phyloP scores from a whole-genome alignment of 768 basidiomycete species.

The Epithele typhae region DNA sequence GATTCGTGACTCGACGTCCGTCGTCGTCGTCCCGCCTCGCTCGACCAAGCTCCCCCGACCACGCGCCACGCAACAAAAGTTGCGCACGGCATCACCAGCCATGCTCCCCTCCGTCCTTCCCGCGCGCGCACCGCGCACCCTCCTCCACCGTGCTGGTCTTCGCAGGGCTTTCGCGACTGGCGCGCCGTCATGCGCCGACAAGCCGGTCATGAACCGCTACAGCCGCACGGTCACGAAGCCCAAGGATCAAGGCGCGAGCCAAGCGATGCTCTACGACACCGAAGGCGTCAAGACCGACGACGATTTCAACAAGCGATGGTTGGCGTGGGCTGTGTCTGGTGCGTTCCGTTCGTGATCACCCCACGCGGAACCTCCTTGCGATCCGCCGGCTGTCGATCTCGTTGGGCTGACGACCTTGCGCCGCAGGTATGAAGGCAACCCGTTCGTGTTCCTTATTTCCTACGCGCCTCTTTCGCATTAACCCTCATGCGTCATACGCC shows the following conservation, averaged over 20 bases:
- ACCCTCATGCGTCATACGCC: not conserved
- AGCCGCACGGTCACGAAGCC: constrained; percentile 82
- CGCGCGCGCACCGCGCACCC: constrained; percentile 4
- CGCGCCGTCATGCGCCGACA: constrained; percentile 17
- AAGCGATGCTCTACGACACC: constrained; percentile 99
- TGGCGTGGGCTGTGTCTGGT: constrained; percentile 96
- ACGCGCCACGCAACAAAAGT: not conserved
- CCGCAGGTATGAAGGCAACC: constrained; percentile 95
- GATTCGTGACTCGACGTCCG: constrained; percentile 13
- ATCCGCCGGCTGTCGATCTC: no score
- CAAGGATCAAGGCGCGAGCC: constrained; percentile 94
- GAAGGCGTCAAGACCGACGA: constrained; percentile 77
- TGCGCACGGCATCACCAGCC: not conserved
- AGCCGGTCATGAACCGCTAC: constrained; percentile 50
- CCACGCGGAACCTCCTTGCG: no score
- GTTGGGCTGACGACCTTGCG: constrained; percentile 7
- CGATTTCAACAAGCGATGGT: constrained; percentile 97
- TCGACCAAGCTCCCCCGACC: not conserved
- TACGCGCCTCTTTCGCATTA: not conserved
- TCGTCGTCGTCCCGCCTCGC: not conserved
- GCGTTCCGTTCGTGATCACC: no score
- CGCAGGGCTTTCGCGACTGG: constrained; percentile 16
- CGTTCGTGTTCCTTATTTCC: constrained; percentile 60
- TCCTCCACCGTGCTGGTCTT: constrained; percentile 1
- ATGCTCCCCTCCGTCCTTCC: constrained; percentile 14